Conservation (phyloP, 2,329 filamentous ascomycete genomes). For the Ascochyta koolunga region DNA sequence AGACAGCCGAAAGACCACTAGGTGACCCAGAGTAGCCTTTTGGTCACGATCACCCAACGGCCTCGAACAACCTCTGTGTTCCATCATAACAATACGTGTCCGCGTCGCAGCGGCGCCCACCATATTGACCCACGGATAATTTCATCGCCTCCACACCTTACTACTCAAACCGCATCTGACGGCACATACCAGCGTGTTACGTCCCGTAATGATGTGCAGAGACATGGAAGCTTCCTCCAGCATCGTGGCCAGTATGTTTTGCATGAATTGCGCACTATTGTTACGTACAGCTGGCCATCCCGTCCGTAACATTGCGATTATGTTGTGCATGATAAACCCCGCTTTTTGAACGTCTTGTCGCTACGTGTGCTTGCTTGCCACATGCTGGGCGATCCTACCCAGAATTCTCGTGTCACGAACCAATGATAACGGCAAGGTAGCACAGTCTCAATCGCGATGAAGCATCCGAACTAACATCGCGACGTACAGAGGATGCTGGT, state of each 20-base stretch:
- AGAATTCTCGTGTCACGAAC: background rate
- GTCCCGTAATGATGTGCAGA: background rate
- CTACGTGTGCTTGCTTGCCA: background rate
- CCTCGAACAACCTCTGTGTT: background rate
- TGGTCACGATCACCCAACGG: background rate
- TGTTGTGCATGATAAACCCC: slow-evolving; percentile 9
- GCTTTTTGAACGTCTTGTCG: slow-evolving; percentile 2
- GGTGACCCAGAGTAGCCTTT: background rate
- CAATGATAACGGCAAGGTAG: background rate
- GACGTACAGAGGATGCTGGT: background rate
- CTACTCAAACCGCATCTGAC: background rate
- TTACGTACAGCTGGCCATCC: background rate
- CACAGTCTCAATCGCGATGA: background rate
- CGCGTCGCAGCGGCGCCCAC: background rate
- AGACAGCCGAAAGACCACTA: background rate
- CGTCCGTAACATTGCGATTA: background rate
- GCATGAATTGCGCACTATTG: slow-evolving; percentile 1
- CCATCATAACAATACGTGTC: background rate
- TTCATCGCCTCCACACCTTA: background rate
- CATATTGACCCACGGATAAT: background rate
- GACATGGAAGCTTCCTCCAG: background rate
- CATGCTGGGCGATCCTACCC: slow-evolving; percentile 1
- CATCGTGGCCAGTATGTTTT: background rate
- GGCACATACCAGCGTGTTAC: background rate
- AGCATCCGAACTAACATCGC: background rate